These are phyloP conservation scores for Aureobasidium sp. DNA, from an alignment of 2,329 filamentous ascomycete genomes.

Conservation along the genomic window DNA sequence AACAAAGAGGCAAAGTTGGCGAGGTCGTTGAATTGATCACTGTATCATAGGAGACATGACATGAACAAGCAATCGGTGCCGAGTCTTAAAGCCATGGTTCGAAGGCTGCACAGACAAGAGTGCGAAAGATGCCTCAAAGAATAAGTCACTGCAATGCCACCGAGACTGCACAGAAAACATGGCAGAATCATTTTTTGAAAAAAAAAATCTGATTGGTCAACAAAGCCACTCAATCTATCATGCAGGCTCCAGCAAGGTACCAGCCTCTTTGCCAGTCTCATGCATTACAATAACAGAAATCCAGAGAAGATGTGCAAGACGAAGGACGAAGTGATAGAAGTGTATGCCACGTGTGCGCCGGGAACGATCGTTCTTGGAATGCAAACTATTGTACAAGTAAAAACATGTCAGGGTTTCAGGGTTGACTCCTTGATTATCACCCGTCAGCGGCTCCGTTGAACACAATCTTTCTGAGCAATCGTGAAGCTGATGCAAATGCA, in stretches of 20 bases:
- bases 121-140: too few relatives aligned
- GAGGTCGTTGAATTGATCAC: neutral
- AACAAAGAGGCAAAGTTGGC: slow-evolving; percentile 2
- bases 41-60: neutral
- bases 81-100: neutral
- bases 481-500: neutral
- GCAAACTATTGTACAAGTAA: neutral
- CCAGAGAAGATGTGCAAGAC: neutral
- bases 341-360: neutral
- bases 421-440: neutral
- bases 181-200: neutral
- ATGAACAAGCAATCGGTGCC: neutral
- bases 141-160: neutral
- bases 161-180: neutral
- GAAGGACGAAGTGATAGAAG: neutral
- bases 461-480: neutral
- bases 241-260: neutral
- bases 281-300: neutral
- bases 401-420: neutral
- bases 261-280: neutral
- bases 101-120: too few relatives aligned
- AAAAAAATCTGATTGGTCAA: neutral
- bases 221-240: neutral
- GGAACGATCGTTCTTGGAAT: neutral
- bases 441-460: too few relatives aligned